These are phyloP conservation scores for Termitomyces sp. DNA, from an alignment of 768 basidiomycete genomes.

Conservation along the genomic window DNA sequence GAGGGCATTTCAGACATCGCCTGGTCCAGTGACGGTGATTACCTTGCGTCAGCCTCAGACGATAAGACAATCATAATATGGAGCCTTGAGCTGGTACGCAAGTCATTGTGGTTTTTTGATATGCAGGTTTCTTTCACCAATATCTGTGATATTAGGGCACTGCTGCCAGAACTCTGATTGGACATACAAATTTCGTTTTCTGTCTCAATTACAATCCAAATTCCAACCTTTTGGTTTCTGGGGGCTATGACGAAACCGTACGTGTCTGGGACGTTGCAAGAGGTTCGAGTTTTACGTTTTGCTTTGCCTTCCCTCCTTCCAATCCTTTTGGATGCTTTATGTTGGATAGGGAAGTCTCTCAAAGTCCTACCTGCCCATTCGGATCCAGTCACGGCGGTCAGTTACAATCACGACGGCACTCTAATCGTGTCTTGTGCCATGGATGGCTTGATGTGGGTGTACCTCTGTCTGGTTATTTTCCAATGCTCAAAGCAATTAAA, in stretches of 20 bases:
- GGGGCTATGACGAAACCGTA: slow-evolving; percentile 94
- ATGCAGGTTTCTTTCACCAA: slow-evolving; percentile 10
- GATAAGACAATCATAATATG: slow-evolving; percentile 88
- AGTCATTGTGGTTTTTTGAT: slow-evolving; percentile 4
- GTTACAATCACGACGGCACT: slow-evolving; percentile 93
- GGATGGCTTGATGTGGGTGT: slow-evolving; percentile 91
- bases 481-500: slow-evolving; percentile 27
- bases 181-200: slow-evolving; percentile 94
- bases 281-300: slow-evolving; percentile 48
- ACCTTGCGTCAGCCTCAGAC: slow-evolving; percentile 90
- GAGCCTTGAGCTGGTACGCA: slow-evolving; percentile 63
- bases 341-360: slow-evolving; percentile 65
- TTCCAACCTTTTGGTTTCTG: slow-evolving; percentile 88
- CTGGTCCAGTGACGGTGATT: slow-evolving; percentile 81
- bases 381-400: slow-evolving; percentile 92
- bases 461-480: slow-evolving; percentile 22
- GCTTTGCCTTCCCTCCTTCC: neutral
- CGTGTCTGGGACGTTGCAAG: slow-evolving; percentile 94
- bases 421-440: slow-evolving; percentile 93
- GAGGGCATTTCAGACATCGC: slow-evolving; percentile 89
- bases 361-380: slow-evolving; percentile 93
- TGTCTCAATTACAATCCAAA: slow-evolving; percentile 90
- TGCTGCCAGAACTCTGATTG: slow-evolving; percentile 63
- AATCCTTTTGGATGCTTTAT: neutral
- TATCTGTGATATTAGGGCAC: slow-evolving; percentile 38